Conservation (phyloP, 2,329 filamentous ascomycete genomes). For the Chrysoporthe deuterocubensis region DNA sequence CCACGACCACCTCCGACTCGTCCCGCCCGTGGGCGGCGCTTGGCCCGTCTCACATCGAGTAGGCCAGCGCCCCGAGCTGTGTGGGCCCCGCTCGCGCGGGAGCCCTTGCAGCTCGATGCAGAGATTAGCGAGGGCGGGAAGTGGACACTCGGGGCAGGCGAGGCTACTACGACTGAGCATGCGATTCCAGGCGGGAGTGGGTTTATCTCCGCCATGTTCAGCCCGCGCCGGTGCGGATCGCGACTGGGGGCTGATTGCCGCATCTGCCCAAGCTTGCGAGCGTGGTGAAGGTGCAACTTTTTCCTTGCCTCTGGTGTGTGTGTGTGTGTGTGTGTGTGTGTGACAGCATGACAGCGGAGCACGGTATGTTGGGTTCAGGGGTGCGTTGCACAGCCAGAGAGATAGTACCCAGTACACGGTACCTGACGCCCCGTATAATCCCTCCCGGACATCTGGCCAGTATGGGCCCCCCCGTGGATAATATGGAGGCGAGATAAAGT, state of each 20-base stretch:
- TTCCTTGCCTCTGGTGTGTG: no score
- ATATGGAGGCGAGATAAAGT: background rate
- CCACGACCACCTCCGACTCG: background rate
- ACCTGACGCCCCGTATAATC: background rate
- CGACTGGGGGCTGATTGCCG: no score
- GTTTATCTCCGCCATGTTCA: no score
- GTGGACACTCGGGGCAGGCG: background rate
- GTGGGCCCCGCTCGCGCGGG: background rate
- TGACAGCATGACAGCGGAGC: background rate
- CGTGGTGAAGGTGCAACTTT: background rate
- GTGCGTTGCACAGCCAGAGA: background rate
- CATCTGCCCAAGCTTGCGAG: background rate
- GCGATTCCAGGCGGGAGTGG: no score
- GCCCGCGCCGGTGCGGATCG: no score
- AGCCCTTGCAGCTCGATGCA: conserved; percentile 22
- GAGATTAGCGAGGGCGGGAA: conserved; percentile 28
- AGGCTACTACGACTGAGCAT: background rate
- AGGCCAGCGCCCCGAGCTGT: background rate
- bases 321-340: no score
- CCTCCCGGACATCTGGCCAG: background rate
- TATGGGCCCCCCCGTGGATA: background rate
- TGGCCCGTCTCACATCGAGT: background rate
- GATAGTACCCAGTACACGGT: background rate
- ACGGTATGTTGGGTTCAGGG: background rate
- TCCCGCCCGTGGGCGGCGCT: background rate